Evolutionary conservation across 2,329 filamentous ascomycete species (phyloP), one percentile per base, ranked within the genome.

Genomic region (Colletotrichum sidae): DNA sequence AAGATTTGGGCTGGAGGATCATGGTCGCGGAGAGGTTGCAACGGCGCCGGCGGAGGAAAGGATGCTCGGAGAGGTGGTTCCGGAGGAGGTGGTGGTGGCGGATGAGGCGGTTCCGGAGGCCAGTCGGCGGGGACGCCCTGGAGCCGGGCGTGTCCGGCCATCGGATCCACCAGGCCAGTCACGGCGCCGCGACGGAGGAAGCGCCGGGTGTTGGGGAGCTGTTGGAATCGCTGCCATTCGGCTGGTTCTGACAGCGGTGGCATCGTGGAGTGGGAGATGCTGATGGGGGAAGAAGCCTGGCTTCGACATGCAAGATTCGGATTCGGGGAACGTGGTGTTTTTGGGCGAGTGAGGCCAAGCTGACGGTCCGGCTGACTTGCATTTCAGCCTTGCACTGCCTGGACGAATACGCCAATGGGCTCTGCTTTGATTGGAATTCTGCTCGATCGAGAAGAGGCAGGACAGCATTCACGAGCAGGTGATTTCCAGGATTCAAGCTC

Each of bases 111-210:
- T 25, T 17, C 50, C 37, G 33, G 6, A 34, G 11, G 17, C n/a
- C 45, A 49, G 15, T 49, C 55, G 1, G 35, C 15, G 17, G 13
- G 55, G 10, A 34, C 15, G 35, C 37, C 37, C 46, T 49, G 45
- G 7, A 57, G 37, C 9, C 4, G 8, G 13, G 37, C 15, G 11
- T 34, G 34, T 5, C 12, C 37, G 45, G 13, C 17, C 8, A 17
- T 33, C n/a, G 55, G 55, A 15, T 57, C 55, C 17, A 15, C 45
- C 45, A 37, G 45, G 17, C 10, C 55, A 3, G 37, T 35, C 9
- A 57, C 13, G 45, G 55, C 55, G 10, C 45, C 35, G 0, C 17
- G 17, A n/a, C 45, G 45, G 9, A 17, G 17, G 17, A 35, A 50
- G 4, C 11, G 55, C 17, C 41, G 25, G 8, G 41, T 13, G 4